A percentile compares a stretch with the other conserved stretches of the same genome.
phyloP scores from a whole-genome alignment of 805 yeast genomes.

The Nakazawaea laoshanensis region DNA sequence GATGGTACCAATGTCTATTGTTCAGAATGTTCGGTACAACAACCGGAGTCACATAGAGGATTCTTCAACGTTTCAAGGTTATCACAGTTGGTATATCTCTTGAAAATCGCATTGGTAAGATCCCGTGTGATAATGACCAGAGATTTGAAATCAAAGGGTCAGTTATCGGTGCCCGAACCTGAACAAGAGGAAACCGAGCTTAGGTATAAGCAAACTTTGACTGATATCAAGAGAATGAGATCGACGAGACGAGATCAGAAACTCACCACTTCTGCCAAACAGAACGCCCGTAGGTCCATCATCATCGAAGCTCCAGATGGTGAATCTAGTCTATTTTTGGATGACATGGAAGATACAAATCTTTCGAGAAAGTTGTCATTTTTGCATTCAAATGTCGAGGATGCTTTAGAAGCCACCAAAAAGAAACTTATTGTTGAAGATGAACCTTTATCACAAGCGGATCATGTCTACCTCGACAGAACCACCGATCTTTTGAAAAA shows the following conservation, averaged over 20 bases:
- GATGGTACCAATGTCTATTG: slow-evolving; percentile 42
- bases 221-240: slow-evolving; percentile 69
- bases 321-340: slow-evolving; percentile 8
- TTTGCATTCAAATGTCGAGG: slow-evolving; percentile 7
- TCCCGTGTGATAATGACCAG: slow-evolving; percentile 51
- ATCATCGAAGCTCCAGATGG: slow-evolving; percentile 58
- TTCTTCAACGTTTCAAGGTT: slow-evolving; percentile 60
- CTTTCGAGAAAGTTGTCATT: slow-evolving; percentile 5
- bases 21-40: slow-evolving; percentile 49
- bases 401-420: slow-evolving; percentile 1
- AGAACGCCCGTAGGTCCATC: slow-evolving; percentile 57
- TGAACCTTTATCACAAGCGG: slow-evolving; percentile 27
- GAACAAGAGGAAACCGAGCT: slow-evolving; percentile 22
- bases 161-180: background rate
- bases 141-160: slow-evolving; percentile 14
- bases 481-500: slow-evolving; percentile 66
- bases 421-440: slow-evolving; percentile 16
- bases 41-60: slow-evolving; percentile 41
- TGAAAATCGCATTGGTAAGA: slow-evolving; percentile 78
- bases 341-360: slow-evolving; percentile 6
- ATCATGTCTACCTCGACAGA: slow-evolving; percentile 34
- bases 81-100: slow-evolving; percentile 63
- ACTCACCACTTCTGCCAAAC: slow-evolving; percentile 43
- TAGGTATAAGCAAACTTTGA: slow-evolving; percentile 60
- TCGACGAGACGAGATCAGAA: slow-evolving; percentile 63